Evolutionary conservation across 495 filamentous ascomycete species (phyloP), one percentile per base, ranked within the genome.

Genomic region (Daldinia grandis): DNA sequence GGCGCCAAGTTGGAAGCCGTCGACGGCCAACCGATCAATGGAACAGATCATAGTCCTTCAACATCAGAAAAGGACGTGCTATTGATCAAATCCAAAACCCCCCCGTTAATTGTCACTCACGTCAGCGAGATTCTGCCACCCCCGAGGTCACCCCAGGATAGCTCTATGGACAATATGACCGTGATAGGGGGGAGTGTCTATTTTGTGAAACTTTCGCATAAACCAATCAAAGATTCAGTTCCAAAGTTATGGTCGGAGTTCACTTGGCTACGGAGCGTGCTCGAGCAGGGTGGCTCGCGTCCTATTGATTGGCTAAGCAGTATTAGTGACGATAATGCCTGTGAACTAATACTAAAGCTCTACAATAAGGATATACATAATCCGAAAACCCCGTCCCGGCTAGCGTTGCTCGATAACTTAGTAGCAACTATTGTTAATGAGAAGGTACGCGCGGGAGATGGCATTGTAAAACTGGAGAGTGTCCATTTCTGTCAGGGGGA

Each of bases 391-490:
- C n/a, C 24, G 6, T 47, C 9, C n/a, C 57, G 57, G 19, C 24
- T 60, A 12, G 57, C 57, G 4, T 12, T 60, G 9, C 57, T 60
- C 57, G n/a, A 47, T 2, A 31, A 60, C 15, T 27, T 25, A 1
- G 17, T 28, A 28, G 31, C 42, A 6, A 47, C 37, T 21, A 49
- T 60, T 17, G 57, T 60, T 6, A 10, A n/a, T 15, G 57, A 47
- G 24, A 27, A 49, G 25, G 57, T 60, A 24, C 24, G 37, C 15
- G 37, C 44, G 5, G 57, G 57, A 12, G 57, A 60, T 17, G 49
- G 37, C 38, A 47, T 60, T 21, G 27, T 60, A 25, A 17, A 15
- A 27, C 2, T 28, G 19, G 14, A 58, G 56, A 21, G 17, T 6
- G 4, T 35, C 31, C 7, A 15, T 12, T 58, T 57, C 9, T 57